Conservation (phyloP, 805 yeast genomes). For the Candida namnaoensis region DNA sequence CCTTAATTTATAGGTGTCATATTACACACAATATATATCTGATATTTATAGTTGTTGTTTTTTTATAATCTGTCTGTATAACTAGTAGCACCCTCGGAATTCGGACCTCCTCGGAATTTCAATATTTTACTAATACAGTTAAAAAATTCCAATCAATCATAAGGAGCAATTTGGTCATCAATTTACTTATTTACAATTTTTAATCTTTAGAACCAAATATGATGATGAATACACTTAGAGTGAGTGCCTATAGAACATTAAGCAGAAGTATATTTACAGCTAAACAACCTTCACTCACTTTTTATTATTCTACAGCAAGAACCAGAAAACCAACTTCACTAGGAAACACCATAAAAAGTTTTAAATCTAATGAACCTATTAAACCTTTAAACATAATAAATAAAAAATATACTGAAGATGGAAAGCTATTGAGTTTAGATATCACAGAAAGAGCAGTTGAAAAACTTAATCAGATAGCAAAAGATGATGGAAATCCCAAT, state of each 20-base stretch:
- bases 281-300: not conserved
- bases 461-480: constrained; percentile 44
- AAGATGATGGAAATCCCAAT: constrained; percentile 45
- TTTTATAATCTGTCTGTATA: too few relatives aligned
- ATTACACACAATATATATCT: too few relatives aligned
- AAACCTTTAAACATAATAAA: constrained; percentile 5
- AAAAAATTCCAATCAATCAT: too few relatives aligned
- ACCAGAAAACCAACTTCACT: constrained; percentile 5
- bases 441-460: constrained; percentile 29
- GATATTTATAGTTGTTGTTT: too few relatives aligned
- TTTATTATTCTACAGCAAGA: not conserved
- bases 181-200: too few relatives aligned
- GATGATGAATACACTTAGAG: too few relatives aligned
- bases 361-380: constrained; percentile 1
- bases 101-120: too few relatives aligned
- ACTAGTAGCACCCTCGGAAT: too few relatives aligned
- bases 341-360: constrained; percentile 5
- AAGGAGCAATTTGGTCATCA: too few relatives aligned
- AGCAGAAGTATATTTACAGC: not conserved
- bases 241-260: not conserved
- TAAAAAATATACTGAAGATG: constrained; percentile 20
- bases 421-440: constrained; percentile 24
- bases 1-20: too few relatives aligned
- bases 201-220: too few relatives aligned
- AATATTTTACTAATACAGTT: too few relatives aligned